Base-by-base conservation (phyloP, 1,139 yeast species). In the Geotrichum phurueaensis region DNA sequence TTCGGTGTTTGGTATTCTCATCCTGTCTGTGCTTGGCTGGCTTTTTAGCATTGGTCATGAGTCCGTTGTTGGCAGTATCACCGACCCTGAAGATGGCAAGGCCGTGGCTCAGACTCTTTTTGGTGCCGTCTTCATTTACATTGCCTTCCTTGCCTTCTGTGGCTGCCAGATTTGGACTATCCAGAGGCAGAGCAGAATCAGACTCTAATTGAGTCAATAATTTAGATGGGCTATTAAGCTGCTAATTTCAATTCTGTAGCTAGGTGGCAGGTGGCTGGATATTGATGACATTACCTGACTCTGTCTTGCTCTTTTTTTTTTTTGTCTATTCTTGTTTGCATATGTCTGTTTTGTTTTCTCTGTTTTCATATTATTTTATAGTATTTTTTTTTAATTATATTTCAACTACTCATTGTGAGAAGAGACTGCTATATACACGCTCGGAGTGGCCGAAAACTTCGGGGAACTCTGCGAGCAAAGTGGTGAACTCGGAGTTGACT, bases 91-190 rank as follows among this genome's bases (percentile, higher is more conserved):
- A 67, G 94, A 94, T 71, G 98, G 98, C 13, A 84, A 84, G 65
- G 96, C 95, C 22, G 98, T 92, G 53, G 97, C 98, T 45, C 82
- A 83, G 65, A 94, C 98, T 2, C 85, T 94, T 22, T 88, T 87
- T 74, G 86, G 92, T 54, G 97, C 98, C 27, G 97, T 92, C 6
- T 74, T 87, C 64, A 94, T 94, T 13, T 94, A 94, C 73, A 76
- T 85, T 62, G 81, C 79, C 53, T 90, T 91, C 79, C 86, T 92
- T 70, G 78, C 85, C 36, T 92, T 91, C 77, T 94, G 98, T 75
- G 97, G 97, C 2, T 84, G 84, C 68, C 97, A 94, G 74, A 84
- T 90, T 52, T 72, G 78, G 63, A 73, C 86, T 66, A 84, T 85
- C 68, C 81, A 79, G 69, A 82, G 86, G 72, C 86, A 86, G 68